Evolutionary conservation across 1,284 basidiomycete genomes (phyloP).

Genomic region (Leccinum subatratum): DNA sequence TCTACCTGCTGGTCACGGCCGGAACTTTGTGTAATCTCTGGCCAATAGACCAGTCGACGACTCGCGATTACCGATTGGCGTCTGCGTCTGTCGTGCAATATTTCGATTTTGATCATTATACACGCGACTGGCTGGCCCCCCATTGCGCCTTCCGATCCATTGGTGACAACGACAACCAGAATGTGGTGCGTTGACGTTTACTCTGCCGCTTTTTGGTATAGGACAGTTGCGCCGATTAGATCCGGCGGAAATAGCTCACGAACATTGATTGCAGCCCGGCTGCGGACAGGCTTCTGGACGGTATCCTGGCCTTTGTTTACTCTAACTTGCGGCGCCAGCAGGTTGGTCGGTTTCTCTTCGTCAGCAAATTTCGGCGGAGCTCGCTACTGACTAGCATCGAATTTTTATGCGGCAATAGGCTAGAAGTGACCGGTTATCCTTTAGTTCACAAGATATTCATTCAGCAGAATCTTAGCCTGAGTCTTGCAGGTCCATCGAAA

Average conservation of each 20-base stretch:
- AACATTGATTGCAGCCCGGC: slow-evolving; percentile 12
- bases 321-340: slow-evolving; percentile 1
- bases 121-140: slow-evolving; percentile 5
- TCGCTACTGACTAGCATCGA: slow-evolving; percentile 1
- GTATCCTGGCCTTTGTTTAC: slow-evolving; percentile 12
- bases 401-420: neutral
- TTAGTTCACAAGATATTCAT: neutral
- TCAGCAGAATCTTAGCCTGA: neutral
- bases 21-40: slow-evolving; percentile 10
- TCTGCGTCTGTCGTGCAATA: neutral
- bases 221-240: slow-evolving; percentile 22
- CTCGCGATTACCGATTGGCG: neutral
- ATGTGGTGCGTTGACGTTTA: slow-evolving; percentile 14
- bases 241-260: slow-evolving; percentile 27
- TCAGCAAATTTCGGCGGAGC: slow-evolving; percentile 2
- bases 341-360: neutral
- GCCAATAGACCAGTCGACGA: neutral
- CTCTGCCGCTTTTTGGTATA: slow-evolving; percentile 10
- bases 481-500: slow-evolving; percentile 1
- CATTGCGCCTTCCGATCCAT: slow-evolving; percentile 6
- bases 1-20: slow-evolving; percentile 1
- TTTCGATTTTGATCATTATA: neutral
- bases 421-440: neutral
- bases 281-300: slow-evolving; percentile 2
- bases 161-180: slow-evolving; percentile 7